Evolutionary conservation across 2,329 filamentous ascomycete genomes (phyloP), one percentile per base, ranked within the genome.

Genomic region (Diaporthe sp.): DNA sequence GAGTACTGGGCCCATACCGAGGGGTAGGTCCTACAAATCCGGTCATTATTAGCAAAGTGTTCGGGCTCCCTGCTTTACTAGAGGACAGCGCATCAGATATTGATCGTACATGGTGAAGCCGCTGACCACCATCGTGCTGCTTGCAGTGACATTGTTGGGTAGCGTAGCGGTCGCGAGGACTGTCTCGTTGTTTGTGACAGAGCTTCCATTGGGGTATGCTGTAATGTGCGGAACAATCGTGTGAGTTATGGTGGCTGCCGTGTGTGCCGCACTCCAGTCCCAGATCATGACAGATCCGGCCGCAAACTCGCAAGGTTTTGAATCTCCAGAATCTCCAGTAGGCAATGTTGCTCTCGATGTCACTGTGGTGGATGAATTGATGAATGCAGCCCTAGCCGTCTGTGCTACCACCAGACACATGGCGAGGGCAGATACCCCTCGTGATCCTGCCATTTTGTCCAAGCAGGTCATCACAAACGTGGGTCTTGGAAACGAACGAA

Each of bases 31-130:
- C 64, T 67, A 12, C 15, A 3, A 17, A 22, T 6, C 64, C 22
- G 2, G 8, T 52, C 19, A 15, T 15, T 52, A 5, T 50, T 19
- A 50, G 61, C 12, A 25, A 19, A 25, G 22, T 17, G 22, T 38
- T 25, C 28, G 19, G 25, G 42, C 13, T 13, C 9, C n/a, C 2
- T 30, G 4, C 9, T 28, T 17, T 4, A 13, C 12, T 1, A 38
- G 22, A 8, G 42, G 13, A 38, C 28, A 22, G 7, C 8, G 13
- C 9, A n/a, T 52, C 22, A 17, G n/a, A 8, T 2, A 47, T 28
- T 28, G 30, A n/a, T 52, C 64, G 22, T 67, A 67, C 64, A 67
- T 67, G 4, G 64, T 67, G 64, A 67, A 67, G 30, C 64, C 64
- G n/a, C 45, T 52, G 45, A 67, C 64, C 1, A 67, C 64, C 22